Conservation (phyloP, 2,329 filamentous ascomycete species). For the Ophiocordyceps camponoti-leonardi region DNA sequence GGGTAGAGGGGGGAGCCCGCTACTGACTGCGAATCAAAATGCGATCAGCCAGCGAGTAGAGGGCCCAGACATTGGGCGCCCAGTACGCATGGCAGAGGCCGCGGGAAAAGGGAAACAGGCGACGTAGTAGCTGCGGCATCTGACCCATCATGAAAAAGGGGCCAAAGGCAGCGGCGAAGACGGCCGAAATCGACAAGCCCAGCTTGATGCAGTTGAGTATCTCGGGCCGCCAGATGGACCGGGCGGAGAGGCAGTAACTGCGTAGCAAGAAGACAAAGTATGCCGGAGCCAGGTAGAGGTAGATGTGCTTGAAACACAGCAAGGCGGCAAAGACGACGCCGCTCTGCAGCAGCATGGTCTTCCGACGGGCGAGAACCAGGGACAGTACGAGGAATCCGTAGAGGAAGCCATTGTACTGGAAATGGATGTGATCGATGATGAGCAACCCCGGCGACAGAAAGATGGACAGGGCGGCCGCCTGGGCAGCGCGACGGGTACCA, state of each 20-base stretch:
- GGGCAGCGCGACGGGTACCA: conserved; percentile 54
- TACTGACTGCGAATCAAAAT: conserved; percentile 60
- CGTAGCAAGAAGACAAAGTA: conserved; percentile 92
- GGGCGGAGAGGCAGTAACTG: conserved; percentile 67
- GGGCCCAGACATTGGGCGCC: conserved; percentile 93
- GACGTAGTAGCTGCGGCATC: conserved; percentile 63
- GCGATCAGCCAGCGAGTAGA: conserved; percentile 85
- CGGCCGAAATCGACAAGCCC: conserved; percentile 48
- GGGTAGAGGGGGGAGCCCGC: background rate
- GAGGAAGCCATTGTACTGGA: conserved; percentile 96
- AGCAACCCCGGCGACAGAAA: conserved; percentile 82
- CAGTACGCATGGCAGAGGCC: conserved; percentile 96
- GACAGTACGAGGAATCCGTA: conserved; percentile 84
- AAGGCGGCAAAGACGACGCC: conserved; percentile 72
- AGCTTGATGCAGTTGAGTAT: conserved; percentile 73
- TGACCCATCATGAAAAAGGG: conserved; percentile 74
- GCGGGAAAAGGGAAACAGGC: conserved; percentile 85
- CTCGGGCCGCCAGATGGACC: conserved; percentile 58
- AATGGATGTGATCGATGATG: conserved; percentile 97
- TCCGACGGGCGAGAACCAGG: conserved; percentile 62
- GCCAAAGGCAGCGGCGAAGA: conserved; percentile 72
- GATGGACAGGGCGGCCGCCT: conserved; percentile 76
- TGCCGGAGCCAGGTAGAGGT: conserved; percentile 86
- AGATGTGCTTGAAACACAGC: conserved; percentile 94
- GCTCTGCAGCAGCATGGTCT: conserved; percentile 57